Conservation (phyloP, 441 rosid genomes). For the Adansonia madagascariensis region DNA sequence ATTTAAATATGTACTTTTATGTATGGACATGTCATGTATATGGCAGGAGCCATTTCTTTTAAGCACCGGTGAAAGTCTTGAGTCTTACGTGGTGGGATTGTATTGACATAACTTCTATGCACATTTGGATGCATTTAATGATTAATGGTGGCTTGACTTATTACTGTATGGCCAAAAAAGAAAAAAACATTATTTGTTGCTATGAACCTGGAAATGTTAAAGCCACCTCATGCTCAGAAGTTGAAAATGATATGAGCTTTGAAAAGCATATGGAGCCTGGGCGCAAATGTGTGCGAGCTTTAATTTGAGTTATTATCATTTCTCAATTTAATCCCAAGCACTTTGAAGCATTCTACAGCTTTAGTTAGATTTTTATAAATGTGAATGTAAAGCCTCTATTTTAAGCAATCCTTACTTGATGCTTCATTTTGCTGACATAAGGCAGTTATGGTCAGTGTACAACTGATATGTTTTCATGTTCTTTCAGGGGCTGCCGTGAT, state of each 20-base stretch:
- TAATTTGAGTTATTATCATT: neutral
- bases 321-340: constrained; percentile 7
- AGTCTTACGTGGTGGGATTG: neutral
- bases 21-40: neutral
- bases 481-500: constrained; percentile 81
- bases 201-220: neutral
- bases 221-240: neutral
- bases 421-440: neutral
- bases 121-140: constrained; percentile 6
- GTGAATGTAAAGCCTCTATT: neutral
- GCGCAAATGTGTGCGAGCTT: constrained; percentile 17
- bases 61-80: neutral
- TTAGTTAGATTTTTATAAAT: constrained; percentile 5
- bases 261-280: neutral
- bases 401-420: constrained; percentile 8
- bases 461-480: neutral
- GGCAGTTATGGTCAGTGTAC: neutral
- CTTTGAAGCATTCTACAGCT: constrained; percentile 5
- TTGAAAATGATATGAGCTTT: constrained; percentile 5
- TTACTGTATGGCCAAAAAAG: neutral
- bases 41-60: constrained; percentile 15
- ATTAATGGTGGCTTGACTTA: constrained; percentile 11
- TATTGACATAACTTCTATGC: constrained; percentile 15
- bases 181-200: constrained; percentile 2
- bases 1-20: neutral